phyloP scores from a whole-genome alignment of 2,329 filamentous ascomycete genomes.

The Colletotrichum abscissum region DNA sequence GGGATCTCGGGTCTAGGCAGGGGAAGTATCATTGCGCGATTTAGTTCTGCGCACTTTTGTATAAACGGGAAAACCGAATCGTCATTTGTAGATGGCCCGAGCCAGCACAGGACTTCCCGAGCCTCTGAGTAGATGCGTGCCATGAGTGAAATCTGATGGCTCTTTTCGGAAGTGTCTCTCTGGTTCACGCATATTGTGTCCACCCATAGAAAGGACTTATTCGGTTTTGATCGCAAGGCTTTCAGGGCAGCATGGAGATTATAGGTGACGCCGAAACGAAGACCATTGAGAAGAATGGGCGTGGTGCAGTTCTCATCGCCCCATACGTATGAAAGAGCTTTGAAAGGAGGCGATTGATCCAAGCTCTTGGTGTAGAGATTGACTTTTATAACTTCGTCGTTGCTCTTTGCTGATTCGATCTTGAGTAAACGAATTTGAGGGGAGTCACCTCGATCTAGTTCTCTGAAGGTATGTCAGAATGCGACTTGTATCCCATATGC shows the following conservation, averaged over 20 bases:
- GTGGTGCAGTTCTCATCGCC: background rate
- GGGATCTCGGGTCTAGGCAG: no score
- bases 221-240: background rate
- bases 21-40: no score
- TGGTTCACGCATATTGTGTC: background rate
- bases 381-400: background rate
- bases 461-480: background rate
- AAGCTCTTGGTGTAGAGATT: background rate
- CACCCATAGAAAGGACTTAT: background rate
- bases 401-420: background rate
- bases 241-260: background rate
- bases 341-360: background rate
- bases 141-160: background rate
- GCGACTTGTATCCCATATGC: fast-evolving
- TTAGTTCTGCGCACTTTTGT: background rate
- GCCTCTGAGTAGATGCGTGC: background rate
- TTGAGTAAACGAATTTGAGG: background rate
- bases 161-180: background rate
- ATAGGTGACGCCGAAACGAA: background rate
- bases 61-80: background rate
- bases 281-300: background rate
- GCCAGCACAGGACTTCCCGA: background rate
- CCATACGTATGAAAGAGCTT: background rate
- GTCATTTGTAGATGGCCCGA: background rate
- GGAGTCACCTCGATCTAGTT: background rate